Conservation (phyloP, 116 monocot species). For the Papilionanthe hybrid region DNA sequence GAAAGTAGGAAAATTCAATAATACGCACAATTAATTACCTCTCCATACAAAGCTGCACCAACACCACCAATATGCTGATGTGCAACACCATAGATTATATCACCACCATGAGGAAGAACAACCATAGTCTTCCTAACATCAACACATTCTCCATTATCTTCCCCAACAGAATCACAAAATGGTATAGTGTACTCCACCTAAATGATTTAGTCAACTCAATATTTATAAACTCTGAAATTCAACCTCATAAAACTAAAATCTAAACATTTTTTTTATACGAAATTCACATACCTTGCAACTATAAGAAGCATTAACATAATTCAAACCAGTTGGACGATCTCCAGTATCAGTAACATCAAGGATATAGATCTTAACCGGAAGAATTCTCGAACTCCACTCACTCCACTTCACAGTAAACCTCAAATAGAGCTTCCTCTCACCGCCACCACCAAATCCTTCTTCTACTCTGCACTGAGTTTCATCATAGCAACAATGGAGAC, state of each 20-base stretch:
- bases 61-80: slow-evolving; percentile 73
- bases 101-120: slow-evolving; percentile 62
- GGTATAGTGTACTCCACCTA: slow-evolving; percentile 69
- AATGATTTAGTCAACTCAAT: background rate
- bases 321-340: background rate
- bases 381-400: slow-evolving; percentile 44
- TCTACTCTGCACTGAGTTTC: slow-evolving; percentile 41
- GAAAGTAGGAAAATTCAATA: background rate
- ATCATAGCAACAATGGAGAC: slow-evolving; percentile 74
- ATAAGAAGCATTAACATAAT: background rate
- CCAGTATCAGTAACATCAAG: slow-evolving; percentile 57
- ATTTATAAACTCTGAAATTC: background rate
- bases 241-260: background rate
- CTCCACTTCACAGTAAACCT: slow-evolving; percentile 73
- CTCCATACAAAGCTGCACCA: slow-evolving; percentile 57
- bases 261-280: background rate
- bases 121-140: slow-evolving; percentile 31
- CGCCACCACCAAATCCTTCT: slow-evolving; percentile 21
- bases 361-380: slow-evolving; percentile 79
- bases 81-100: slow-evolving; percentile 65
- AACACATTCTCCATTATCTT: slow-evolving; percentile 28
- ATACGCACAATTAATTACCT: slow-evolving; percentile 30
- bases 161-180: slow-evolving; percentile 20
- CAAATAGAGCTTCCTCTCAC: slow-evolving; percentile 42
- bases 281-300: slow-evolving; percentile 44